A percentile compares a stretch with the other conserved stretches of the same genome.
These are phyloP conservation scores for Cylindrotheca fusiformis DNA, from an alignment of 108 stramenopile genomes.

Conservation along the genomic window DNA sequence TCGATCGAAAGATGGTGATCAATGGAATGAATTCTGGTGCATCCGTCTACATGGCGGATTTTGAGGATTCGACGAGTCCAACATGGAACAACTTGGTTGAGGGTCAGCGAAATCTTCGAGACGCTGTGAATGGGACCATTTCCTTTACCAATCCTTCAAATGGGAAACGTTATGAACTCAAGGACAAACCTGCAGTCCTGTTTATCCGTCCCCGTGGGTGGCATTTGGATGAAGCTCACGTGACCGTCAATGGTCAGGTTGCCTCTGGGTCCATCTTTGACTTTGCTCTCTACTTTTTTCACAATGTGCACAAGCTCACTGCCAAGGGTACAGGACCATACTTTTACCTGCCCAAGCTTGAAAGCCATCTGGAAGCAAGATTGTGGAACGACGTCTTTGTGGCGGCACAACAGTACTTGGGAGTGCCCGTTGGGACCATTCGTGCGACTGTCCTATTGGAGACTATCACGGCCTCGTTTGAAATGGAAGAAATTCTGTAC, in stretches of 20 bases:
- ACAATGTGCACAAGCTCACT: conserved; percentile 74
- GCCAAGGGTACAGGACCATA: conserved; percentile 80
- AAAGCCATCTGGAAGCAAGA: conserved; percentile 85
- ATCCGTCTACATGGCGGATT: conserved; percentile 90
- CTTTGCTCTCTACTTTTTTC: conserved; percentile 91
- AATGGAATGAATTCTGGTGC: conserved; percentile 94
- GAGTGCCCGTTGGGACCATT: conserved; percentile 79
- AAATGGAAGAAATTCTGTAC: conserved; percentile 95
- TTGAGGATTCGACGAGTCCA: conserved; percentile 89
- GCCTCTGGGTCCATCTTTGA: conserved; percentile 87
- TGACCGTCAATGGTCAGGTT: conserved; percentile 80
- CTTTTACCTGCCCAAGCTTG: conserved; percentile 92
- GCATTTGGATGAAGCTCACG: conserved; percentile 92
- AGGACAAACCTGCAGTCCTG: conserved; percentile 59
- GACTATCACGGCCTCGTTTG: conserved; percentile 94
- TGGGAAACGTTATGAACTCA: conserved; percentile 84
- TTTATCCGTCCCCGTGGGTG: conserved; percentile 92
- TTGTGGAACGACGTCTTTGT: conserved; percentile 93
- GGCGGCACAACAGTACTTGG: conserved; percentile 78
- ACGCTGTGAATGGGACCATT: conserved; percentile 87
- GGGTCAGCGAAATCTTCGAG: conserved; percentile 89
- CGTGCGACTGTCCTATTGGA: conserved; percentile 90
- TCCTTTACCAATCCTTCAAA: conserved; percentile 74
- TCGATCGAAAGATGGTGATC: conserved; percentile 93
- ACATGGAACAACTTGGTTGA: conserved; percentile 86